Base-by-base conservation (phyloP, 208 protist species). In the Crithidia fasciculata region DNA sequence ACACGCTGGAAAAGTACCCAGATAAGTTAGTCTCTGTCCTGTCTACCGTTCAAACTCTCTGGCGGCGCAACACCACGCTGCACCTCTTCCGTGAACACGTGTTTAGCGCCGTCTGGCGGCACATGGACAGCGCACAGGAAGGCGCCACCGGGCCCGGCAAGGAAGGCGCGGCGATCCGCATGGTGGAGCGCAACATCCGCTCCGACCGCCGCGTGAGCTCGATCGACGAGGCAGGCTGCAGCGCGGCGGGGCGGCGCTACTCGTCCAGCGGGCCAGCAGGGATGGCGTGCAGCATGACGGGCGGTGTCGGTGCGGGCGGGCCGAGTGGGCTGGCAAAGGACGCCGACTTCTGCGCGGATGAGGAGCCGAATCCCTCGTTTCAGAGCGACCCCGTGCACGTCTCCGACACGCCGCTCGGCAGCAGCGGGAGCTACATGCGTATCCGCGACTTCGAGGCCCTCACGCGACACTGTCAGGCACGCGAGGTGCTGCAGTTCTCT, bases 121-220 rank as follows among this genome's bases (percentile, higher is more conserved):
- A 64, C 28, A 49, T 90, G 28, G 82, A 90, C 45, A 65, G 77
- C 59, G 83, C 78, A 41, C 74, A 82, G 54, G 82, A 90, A 68
- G 52, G 69, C 54, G 68, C 61, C 50, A 58, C 53, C 2, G 66
- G 60, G 19, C 56, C 55, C 5, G 60, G 57, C 45, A 63, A 50
- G 45, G 61, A 75, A 4, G 70, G 54, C 28, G 57, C 55, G 18
- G 65, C 72, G 0, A 59, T 74, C 18, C 65, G 69, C 60, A 52
- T 74, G 6, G 61, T 76, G 15, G 61, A 74, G 54, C 67, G 60
- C 59, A 60, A 40, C 39, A 7, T 81, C 40, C 63, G 57, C 44
- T 53, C 65, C n/a, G 65, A 53, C 3, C 45, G 54, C 39, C 62
- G 61, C 19, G 8, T 54, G n/a, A 65, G 75, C 69, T 40, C 68